A percentile compares a stretch with the other conserved stretches of the same genome.
Conservation (phyloP, 2,329 filamentous ascomycete species). For the Cladosporium cucumerinum region DNA sequence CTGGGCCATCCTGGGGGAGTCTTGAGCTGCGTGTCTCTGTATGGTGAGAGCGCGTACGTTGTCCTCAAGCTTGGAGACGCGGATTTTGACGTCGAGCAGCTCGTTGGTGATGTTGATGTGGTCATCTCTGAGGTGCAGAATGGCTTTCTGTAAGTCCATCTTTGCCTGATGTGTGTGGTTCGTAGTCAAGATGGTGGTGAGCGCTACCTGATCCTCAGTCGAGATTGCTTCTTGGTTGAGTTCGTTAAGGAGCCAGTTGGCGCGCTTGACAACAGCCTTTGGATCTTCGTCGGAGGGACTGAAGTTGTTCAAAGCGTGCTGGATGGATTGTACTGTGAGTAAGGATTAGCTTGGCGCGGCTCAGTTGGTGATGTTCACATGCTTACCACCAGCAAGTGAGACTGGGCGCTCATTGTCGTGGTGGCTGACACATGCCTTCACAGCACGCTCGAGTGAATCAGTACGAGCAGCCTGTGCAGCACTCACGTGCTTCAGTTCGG, state of each 20-base stretch:
- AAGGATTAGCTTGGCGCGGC: neutral
- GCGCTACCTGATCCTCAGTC: constrained; percentile 6
- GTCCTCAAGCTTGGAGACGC: constrained; percentile 23
- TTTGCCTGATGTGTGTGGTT: neutral
- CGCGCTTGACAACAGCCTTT: neutral
- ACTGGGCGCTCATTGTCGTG: constrained; percentile 3
- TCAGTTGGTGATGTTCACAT: neutral
- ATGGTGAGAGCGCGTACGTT: constrained; percentile 25
- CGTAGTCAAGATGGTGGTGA: neutral
- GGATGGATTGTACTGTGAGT: neutral
- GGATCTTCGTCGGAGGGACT: neutral
- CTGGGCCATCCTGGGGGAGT: constrained; percentile 19
- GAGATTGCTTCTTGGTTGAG: constrained; percentile 6
- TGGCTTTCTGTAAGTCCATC: neutral
- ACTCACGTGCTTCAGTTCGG: constrained; percentile 16
- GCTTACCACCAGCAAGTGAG: constrained; percentile 2
- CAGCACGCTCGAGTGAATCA: neutral
- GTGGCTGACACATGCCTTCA: constrained; percentile 4
- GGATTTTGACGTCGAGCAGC: constrained; percentile 7
- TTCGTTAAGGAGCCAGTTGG: neutral
- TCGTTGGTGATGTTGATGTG: constrained; percentile 3
- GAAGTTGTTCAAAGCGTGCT: neutral
- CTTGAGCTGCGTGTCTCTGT: constrained; percentile 13
- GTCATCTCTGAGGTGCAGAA: neutral
- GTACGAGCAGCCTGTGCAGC: neutral